A percentile compares a stretch with the other conserved stretches of the same genome.
These are phyloP conservation scores for Metschnikowia orientalis DNA, from an alignment of 805 yeast species.

Conservation along the genomic window DNA sequence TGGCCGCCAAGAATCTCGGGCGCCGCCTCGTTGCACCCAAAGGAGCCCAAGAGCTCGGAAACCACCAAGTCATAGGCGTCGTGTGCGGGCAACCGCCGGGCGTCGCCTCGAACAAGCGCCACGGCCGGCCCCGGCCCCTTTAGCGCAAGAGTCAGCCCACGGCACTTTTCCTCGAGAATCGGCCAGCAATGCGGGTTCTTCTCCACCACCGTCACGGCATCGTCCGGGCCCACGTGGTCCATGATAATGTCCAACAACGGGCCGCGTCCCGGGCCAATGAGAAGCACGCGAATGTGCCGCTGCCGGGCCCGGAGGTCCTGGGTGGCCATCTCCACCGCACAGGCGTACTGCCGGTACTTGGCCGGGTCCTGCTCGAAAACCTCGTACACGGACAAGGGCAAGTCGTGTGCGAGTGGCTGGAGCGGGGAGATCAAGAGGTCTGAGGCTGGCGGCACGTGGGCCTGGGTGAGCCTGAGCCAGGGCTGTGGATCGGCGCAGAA, in stretches of 20 bases:
- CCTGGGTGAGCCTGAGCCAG: slow-evolving; percentile 5
- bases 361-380: slow-evolving; percentile 65
- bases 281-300: slow-evolving; percentile 35
- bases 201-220: slow-evolving; percentile 53
- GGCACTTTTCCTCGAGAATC: slow-evolving; percentile 46
- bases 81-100: slow-evolving; percentile 35
- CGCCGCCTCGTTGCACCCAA: slow-evolving; percentile 86
- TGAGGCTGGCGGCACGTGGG: slow-evolving; percentile 1
- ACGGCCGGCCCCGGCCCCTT: slow-evolving; percentile 37
- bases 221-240: slow-evolving; percentile 12
- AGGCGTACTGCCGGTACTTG: slow-evolving; percentile 66
- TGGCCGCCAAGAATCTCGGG: slow-evolving; percentile 67
- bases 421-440: slow-evolving; percentile 48
- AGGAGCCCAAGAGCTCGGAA: slow-evolving; percentile 83
- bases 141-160: no score
- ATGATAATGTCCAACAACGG: slow-evolving; percentile 55
- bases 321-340: slow-evolving; percentile 58
- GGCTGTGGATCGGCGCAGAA: background rate
- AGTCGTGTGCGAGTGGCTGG: slow-evolving; percentile 60
- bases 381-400: slow-evolving; percentile 58
- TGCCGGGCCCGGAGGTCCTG: slow-evolving; percentile 13
- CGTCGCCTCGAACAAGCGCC: slow-evolving; percentile 52
- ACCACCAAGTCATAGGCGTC: slow-evolving; percentile 52
- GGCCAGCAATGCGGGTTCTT: slow-evolving; percentile 61
- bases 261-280: slow-evolving; percentile 89